phyloP scores from a whole-genome alignment of 345 rosid genomes.

The Linum lewisii region DNA sequence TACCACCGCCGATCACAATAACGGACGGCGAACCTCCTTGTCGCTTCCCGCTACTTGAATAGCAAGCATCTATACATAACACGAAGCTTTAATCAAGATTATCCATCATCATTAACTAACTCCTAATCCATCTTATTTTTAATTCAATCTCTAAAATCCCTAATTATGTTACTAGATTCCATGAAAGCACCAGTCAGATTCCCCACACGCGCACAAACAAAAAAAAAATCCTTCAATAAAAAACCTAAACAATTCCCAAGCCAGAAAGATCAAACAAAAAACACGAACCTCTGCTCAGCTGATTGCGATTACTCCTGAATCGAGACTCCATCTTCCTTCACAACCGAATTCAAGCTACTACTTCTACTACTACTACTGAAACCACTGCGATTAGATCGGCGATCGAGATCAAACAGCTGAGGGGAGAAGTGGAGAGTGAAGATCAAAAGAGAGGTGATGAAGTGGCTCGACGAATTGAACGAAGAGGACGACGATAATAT shows the following conservation, averaged over 20 bases:
- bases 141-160: background rate
- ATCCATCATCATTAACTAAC: background rate
- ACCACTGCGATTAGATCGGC: no score
- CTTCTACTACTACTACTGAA: background rate
- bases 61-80: constrained; percentile 37
- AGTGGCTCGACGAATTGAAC: no score
- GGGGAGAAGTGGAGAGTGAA: no score
- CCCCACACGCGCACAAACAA: background rate
- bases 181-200: background rate
- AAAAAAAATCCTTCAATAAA: background rate
- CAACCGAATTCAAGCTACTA: constrained; percentile 6
- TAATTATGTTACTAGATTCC: background rate
- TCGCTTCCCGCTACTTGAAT: constrained; percentile 38
- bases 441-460: no score
- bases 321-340: constrained; percentile 51
- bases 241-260: background rate
- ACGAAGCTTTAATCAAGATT: background rate
- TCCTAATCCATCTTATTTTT: background rate
- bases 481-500: no score
- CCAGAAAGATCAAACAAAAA: background rate
- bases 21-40: constrained; percentile 60
- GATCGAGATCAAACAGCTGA: no score
- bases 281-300: constrained; percentile 51
- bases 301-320: constrained; percentile 58
- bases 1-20: constrained; percentile 81